Conservation (phyloP, 1,284 basidiomycete genomes). For the Apiotrichum porosum region DNA sequence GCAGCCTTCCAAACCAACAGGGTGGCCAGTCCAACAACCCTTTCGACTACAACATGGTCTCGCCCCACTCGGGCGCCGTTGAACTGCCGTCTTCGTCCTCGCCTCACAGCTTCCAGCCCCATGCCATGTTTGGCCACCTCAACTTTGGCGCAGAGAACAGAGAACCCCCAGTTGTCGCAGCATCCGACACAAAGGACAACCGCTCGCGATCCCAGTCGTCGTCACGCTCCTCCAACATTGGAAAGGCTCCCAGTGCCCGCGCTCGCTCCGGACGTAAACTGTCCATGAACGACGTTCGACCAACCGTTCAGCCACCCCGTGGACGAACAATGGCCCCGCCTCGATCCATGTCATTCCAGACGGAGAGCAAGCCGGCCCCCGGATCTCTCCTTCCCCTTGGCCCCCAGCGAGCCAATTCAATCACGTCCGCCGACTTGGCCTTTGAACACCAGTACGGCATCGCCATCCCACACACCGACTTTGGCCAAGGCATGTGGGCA, state of each 20-base stretch:
- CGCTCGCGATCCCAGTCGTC: conserved; percentile 36
- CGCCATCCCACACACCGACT: conserved; percentile 24
- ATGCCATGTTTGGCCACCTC: conserved; percentile 28
- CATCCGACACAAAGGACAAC: conserved; percentile 12
- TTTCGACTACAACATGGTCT: conserved; percentile 35
- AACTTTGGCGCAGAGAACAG: conserved; percentile 35
- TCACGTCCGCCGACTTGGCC: conserved; percentile 8
- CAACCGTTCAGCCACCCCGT: conserved; percentile 10
- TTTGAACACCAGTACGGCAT: conserved; percentile 24
- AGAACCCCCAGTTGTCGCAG: conserved; percentile 28
- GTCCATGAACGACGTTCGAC: conserved; percentile 38
- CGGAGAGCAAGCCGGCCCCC: conserved; percentile 10
- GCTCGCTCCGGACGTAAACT: conserved; percentile 29
- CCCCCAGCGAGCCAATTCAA: conserved; percentile 12
- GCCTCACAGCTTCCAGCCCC: conserved; percentile 28
- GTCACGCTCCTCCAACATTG: conserved; percentile 27
- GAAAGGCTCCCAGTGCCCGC: conserved; percentile 29
- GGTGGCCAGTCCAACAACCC: conserved; percentile 1
- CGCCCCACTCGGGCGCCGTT: conserved; percentile 21
- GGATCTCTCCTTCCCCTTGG: conserved; percentile 5
- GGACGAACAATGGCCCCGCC: conserved; percentile 18
- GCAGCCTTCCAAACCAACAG: conserved; percentile 7
- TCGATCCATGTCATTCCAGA: conserved; percentile 18
- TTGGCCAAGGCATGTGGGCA: conserved; percentile 12
- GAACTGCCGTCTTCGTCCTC: conserved; percentile 14